Conservation (phyloP, 129 eudicot species). For the Pulicaria dysenterica region DNA sequence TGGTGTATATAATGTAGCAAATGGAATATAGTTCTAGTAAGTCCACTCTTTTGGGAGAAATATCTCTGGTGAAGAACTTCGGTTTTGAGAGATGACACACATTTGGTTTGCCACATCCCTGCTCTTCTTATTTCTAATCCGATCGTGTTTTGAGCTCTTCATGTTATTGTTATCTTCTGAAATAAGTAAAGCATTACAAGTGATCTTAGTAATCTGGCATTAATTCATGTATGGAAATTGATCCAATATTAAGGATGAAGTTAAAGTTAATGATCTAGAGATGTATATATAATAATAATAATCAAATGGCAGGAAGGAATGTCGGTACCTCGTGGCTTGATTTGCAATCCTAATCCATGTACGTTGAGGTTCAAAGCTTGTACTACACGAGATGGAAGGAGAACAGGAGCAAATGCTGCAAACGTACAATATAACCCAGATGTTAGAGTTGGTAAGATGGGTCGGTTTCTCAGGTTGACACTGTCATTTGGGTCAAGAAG, state of each 20-base stretch:
- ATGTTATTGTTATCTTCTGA: slow-evolving; percentile 44
- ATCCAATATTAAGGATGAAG: not conserved
- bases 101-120: slow-evolving; percentile 27
- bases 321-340: slow-evolving; percentile 47
- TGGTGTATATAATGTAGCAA: not conserved
- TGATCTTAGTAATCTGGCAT: not conserved
- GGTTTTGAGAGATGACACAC: slow-evolving; percentile 43
- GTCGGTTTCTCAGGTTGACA: not conserved
- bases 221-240: not conserved
- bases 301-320: not conserved
- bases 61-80: slow-evolving; percentile 61
- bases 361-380: slow-evolving; percentile 76
- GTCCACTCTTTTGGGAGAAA: slow-evolving; percentile 90
- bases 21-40: slow-evolving; percentile 36
- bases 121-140: slow-evolving; percentile 35
- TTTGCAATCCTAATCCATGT: slow-evolving; percentile 59
- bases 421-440: not conserved
- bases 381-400: slow-evolving; percentile 76
- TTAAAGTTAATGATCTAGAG: not conserved
- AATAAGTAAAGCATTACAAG: not conserved
- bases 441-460: not conserved
- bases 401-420: slow-evolving; percentile 74
- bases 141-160: slow-evolving; percentile 25
- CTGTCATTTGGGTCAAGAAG: too few relatives aligned
- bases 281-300: too few relatives aligned